Conservation (phyloP, 164 flowering plant genomes). For the Buxus sempervirens region DNA sequence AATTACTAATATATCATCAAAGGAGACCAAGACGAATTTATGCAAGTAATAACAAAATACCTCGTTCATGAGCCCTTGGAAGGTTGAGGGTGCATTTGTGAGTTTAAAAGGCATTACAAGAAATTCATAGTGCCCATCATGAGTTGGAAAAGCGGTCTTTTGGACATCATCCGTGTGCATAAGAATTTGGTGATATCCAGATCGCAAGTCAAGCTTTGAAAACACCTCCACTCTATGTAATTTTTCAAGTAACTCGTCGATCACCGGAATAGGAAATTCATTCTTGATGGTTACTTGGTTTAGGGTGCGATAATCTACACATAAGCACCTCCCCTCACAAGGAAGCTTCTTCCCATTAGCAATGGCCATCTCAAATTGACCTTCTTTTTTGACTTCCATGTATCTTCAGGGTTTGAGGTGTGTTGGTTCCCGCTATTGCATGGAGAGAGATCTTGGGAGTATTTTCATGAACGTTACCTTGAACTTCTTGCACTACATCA, state of each 20-base stretch:
- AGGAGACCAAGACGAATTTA: too few relatives aligned
- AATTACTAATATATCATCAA: too few relatives aligned
- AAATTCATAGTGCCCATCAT: neutral
- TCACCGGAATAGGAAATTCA: neutral
- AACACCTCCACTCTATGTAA: neutral
- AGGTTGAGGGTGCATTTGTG: neutral
- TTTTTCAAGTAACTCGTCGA: neutral
- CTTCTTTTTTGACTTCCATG: neutral
- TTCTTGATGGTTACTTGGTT: neutral
- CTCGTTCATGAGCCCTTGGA: neutral
- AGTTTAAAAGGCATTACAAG: neutral
- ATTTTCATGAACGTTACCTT: too few relatives aligned
- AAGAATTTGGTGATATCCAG: too few relatives aligned
- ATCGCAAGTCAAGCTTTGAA: neutral
- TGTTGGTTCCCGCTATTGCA: neutral
- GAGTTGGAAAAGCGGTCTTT: neutral
- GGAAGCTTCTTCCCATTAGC: too few relatives aligned
- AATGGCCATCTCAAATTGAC: too few relatives aligned
- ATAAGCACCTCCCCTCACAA: neutral
- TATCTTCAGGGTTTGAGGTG: neutral
- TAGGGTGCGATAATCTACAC: neutral
- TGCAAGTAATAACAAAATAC: too few relatives aligned
- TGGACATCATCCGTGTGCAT: neutral
- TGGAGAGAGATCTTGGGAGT: neutral
- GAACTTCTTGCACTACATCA: too few relatives aligned